phyloP scores from a whole-genome alignment of 1,284 basidiomycete genomes.

The Ustilago nuda region DNA sequence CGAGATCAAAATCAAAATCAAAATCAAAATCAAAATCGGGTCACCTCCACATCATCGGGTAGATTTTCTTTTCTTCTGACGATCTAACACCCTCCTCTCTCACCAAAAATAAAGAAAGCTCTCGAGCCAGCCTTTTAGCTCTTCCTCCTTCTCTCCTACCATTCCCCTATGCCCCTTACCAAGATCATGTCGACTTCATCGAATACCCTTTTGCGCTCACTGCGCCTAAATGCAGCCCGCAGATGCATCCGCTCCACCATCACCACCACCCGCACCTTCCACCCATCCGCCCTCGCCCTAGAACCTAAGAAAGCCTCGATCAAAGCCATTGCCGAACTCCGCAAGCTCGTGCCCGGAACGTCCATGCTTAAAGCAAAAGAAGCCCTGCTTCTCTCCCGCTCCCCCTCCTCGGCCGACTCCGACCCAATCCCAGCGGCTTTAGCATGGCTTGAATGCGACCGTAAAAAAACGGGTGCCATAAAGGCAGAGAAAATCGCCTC shows the following conservation, averaged over 20 bases:
- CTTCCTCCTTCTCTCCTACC: not conserved
- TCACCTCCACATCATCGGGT: too few relatives aligned
- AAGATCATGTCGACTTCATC: constrained; percentile 12
- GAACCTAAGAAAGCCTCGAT: constrained; percentile 71
- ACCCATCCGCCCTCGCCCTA: constrained; percentile 6
- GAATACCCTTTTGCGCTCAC: constrained; percentile 5
- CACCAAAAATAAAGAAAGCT: too few relatives aligned
- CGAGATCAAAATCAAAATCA: too few relatives aligned
- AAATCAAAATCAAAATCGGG: too few relatives aligned
- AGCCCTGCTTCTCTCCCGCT: constrained; percentile 77
- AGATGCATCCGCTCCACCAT: not conserved
- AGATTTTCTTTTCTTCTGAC: accelerated
- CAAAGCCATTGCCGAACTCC: constrained; percentile 85
- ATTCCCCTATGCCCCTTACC: not conserved
- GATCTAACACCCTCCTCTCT: too few relatives aligned
- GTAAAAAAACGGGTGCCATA: constrained; percentile 77
- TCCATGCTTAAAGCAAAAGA: constrained; percentile 89
- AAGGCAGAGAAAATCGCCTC: constrained; percentile 86
- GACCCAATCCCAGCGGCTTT: constrained; percentile 82
- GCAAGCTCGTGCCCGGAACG: constrained; percentile 78
- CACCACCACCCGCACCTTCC: constrained; percentile 10
- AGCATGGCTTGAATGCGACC: constrained; percentile 82
- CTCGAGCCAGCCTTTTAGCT: not conserved
- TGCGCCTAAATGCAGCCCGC: constrained; percentile 6
- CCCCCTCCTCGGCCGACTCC: constrained; percentile 68